Conservation (phyloP, 257 asterid genomes). For the Fraxinus quadrangulata region DNA sequence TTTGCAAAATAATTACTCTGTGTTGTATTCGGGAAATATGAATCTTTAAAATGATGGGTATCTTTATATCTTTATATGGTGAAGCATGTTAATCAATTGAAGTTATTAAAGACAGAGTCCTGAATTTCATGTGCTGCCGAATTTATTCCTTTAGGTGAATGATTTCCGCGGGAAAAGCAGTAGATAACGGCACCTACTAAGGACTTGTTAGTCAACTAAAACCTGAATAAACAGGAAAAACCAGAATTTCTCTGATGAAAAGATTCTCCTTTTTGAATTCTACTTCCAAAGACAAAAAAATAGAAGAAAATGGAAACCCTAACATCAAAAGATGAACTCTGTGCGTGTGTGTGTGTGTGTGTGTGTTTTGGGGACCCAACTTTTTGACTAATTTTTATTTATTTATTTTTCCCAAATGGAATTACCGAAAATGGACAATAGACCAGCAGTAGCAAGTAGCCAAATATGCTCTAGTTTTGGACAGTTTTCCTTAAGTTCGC, state of each 20-base stretch:
- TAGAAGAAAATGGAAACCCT: background rate
- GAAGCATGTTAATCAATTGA: too few relatives aligned
- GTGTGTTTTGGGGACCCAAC: background rate
- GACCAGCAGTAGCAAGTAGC: background rate
- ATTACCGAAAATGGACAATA: background rate
- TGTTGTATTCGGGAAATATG: too few relatives aligned
- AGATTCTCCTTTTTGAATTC: background rate
- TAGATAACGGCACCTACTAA: background rate
- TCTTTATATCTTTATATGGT: too few relatives aligned
- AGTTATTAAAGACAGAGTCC: too few relatives aligned
- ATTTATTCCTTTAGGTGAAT: background rate
- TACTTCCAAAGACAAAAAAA: background rate
- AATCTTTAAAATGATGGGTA: too few relatives aligned
- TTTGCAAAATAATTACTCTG: too few relatives aligned
- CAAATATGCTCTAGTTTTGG: background rate
- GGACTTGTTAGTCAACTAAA: constrained; percentile 16
- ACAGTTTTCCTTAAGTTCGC: background rate
- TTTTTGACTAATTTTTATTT: background rate
- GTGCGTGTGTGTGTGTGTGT: background rate
- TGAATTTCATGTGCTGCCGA: too few relatives aligned
- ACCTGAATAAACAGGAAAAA: constrained; percentile 13
- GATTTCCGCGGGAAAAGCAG: background rate
- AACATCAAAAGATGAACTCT: background rate
- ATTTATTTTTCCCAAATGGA: background rate
- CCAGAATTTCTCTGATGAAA: background rate